A percentile compares a stretch with the other conserved stretches of the same genome.
Evolutionary conservation across 2,329 filamentous ascomycete species (phyloP).

Genomic region (Mycosphaerella arachidis): DNA sequence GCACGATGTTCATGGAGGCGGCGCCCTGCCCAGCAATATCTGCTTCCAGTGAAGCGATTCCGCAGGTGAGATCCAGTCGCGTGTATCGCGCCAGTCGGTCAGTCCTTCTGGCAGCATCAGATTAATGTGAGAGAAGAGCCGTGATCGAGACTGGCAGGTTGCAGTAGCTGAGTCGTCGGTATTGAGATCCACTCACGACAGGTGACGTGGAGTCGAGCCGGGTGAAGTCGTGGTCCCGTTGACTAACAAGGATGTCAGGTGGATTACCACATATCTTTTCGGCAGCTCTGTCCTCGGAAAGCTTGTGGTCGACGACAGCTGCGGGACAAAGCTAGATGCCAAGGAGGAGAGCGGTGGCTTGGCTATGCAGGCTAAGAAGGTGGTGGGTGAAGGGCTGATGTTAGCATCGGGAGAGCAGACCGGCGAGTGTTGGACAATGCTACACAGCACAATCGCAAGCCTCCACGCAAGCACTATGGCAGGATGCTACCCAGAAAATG

Average conservation of each 20-base stretch:
- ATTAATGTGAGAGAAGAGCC: slow-evolving; percentile 35
- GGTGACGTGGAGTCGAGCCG: neutral
- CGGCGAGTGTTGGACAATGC: neutral
- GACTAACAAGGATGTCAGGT: neutral
- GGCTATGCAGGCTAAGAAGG: neutral
- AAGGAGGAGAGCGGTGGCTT: neutral
- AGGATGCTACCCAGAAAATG: neutral
- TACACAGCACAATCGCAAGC: neutral
- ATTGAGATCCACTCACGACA: neutral
- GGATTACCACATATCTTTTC: neutral
- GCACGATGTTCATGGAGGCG: slow-evolving; percentile 19
- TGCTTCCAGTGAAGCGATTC: neutral
- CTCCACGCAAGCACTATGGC: neutral
- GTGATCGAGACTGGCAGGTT: neutral
- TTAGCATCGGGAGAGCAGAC: neutral
- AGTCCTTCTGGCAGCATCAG: slow-evolving; percentile 43
- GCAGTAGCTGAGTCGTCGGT: neutral
- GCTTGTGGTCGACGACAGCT: neutral
- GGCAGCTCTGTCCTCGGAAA: neutral
- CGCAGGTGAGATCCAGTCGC: neutral
- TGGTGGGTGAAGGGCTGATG: neutral
- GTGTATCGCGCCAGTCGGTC: neutral
- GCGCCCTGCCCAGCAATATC: neutral
- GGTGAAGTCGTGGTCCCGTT: neutral
- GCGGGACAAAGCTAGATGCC: neutral